Conservation (phyloP, 306 rosid genomes). For the Lagenaria siceraria region DNA sequence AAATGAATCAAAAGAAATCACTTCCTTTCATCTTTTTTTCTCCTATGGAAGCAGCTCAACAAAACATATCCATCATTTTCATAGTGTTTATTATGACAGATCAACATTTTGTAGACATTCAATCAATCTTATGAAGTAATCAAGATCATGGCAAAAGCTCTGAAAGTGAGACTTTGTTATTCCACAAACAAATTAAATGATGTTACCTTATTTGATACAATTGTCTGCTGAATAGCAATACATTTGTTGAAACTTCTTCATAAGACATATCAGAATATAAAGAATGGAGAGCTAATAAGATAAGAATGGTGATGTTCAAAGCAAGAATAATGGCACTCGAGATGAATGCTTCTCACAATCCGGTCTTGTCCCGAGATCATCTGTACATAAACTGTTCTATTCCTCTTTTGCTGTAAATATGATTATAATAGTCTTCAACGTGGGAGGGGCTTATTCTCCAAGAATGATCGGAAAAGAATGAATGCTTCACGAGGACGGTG, state of each 20-base stretch:
- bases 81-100: not conserved
- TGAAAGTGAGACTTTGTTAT: not conserved
- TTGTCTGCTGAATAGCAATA: not conserved
- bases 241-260: not conserved
- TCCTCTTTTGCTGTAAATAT: conserved; percentile 24
- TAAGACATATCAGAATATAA: not conserved
- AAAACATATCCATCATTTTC: not conserved
- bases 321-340: conserved; percentile 34
- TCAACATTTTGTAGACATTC: not conserved
- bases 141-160: not conserved
- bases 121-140: not conserved
- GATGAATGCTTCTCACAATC: conserved; percentile 46
- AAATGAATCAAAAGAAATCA: not conserved
- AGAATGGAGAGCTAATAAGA: not conserved
- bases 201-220: not conserved
- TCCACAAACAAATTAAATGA: not conserved
- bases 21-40: not conserved
- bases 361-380: conserved; percentile 1
- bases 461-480: conserved; percentile 73
- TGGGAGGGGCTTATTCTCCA: conserved; percentile 73
- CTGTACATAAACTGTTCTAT: conserved; percentile 18
- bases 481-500: conserved; percentile 78
- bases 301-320: not conserved
- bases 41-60: not conserved
- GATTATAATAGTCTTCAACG: conserved; percentile 15